Base-by-base conservation (phyloP, 176 grass and related monocot species). In the Poa pratensis region DNA sequence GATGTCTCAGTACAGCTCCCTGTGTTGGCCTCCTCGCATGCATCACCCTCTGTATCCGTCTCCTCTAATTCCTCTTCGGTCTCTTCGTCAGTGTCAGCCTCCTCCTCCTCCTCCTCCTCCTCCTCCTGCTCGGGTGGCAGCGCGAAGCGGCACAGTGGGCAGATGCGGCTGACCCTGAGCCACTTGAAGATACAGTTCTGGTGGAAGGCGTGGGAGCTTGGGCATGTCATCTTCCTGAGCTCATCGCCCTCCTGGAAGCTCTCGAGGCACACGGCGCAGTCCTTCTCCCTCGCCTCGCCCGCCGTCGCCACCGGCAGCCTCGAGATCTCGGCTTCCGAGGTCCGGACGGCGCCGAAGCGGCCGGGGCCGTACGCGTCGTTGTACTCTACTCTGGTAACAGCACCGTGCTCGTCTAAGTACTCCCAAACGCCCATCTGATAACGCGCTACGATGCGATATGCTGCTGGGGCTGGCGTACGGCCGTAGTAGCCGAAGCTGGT, bases 201-300 rank as follows among this genome's bases (percentile, higher is more conserved):
- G 14, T 66, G 72, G 59, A 84, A 77, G 2, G 7, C 11, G 59
- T 62, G 59, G 59, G 59, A 57, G 54, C 59, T 23, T 0, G 53
- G 5, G 69, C 69, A 62, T 0, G 81, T 54, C 69, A 83, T 83
- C 80, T 18, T 73, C 52, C 35, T 28, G 5, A 83, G 9, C 9
- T 24, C 16, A 5, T 73, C 52, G 37, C 52, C 53, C 1, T 0
- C 37, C 80, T 59, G 17, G 20, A 45, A 73, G 1, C 9, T 69
- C 37, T 83, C 53, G 1, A 60, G 35, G 5, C 52, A 83, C 28
- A 73, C 70, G 6, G 0, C 22, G 13, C 70, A 62, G 59, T 61
- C 59, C 4, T 27, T 61, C 9, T 24, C 57, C 9, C 3, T 60
- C 9, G 14, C 22, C 23, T 61, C 35, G 35, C 23, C 3, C 11